These are phyloP conservation scores for Dryas drummondii DNA, from an alignment of 306 rosid genomes.

Conservation along the genomic window DNA sequence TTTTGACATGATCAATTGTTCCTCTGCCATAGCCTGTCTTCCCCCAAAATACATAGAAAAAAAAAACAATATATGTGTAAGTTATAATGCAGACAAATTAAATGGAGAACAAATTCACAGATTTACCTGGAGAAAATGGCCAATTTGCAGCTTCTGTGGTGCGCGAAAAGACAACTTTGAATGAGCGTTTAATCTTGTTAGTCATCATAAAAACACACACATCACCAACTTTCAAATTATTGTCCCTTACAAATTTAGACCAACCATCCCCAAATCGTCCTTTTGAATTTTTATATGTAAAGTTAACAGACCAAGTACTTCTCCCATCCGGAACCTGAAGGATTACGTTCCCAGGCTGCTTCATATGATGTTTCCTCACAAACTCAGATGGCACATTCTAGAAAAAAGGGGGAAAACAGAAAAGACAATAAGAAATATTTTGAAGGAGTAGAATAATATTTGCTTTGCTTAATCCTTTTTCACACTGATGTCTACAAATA, in stretches of 20 bases:
- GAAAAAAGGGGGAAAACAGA: not conserved
- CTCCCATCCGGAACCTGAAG: slow-evolving; percentile 6
- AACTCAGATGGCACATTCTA: not conserved
- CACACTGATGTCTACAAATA: not conserved
- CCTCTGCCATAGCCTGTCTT: not conserved
- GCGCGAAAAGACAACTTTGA: slow-evolving; percentile 3
- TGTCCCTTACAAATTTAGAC: not conserved
- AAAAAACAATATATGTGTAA: not conserved
- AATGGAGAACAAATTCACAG: not conserved
- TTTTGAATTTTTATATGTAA: not conserved
- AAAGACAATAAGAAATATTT: not conserved
- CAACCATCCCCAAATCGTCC: not conserved
- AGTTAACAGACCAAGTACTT: slow-evolving; percentile 8
- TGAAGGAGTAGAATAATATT: not conserved
- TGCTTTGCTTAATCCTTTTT: no score
- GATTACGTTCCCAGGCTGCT: not conserved
- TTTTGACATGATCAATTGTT: not conserved
- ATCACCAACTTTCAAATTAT: slow-evolving; percentile 10
- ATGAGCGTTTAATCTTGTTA: not conserved
- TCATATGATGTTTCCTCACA: not conserved
- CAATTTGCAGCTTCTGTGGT: not conserved
- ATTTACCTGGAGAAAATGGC: not conserved
- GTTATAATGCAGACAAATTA: not conserved
- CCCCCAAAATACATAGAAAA: not conserved
- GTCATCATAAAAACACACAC: not conserved